Base-by-base conservation (phyloP, 371 early-diverging fungal genomes). In the Pancytospora epiphaga region DNA sequence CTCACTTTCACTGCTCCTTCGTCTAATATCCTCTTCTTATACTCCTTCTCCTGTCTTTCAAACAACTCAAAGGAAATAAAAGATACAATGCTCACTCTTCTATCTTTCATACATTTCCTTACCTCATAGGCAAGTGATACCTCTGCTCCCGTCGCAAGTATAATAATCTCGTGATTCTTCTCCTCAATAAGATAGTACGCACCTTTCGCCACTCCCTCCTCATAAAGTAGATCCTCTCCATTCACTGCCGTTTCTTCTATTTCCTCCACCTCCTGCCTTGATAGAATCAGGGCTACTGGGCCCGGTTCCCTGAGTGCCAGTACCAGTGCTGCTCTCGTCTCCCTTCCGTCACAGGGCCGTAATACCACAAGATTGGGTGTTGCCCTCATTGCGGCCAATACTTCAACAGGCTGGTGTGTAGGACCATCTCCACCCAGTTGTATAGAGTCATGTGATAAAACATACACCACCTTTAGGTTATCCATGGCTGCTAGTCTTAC, bases 401-500 rank as follows among this genome's bases (percentile, higher is more conserved):
- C 91, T 82, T 98, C 98, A 58, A 96, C 88, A 3, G 97, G 97
- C 82, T 96, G 96, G 84, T 98, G 98, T 50, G 96, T 96, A 33
- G 96, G 95, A 2, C 98, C 98, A 81, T 97, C 98, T 83, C 95
- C 95, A 47, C 87, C 87, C 34, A 93, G 85, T 74, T 93, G 94
- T 73, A 97, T 93, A 30, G 94, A 94, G 85, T 97, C 98, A 86
- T 97, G 98, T 58, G 98, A 95, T 89, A 93, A 89, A 78, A 97
- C 87, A 85, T 92, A 93, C 70, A 94, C 77, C 52, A 91, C 89
- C 39, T 89, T 91, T 64, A 88, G 85, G 39, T 88, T 84, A 57
- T 90, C 87, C 58, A 97, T 82, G 12, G 93, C 92, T 65, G 89
- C 85, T 54, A 97, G 84, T 80, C 98, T 90, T 39, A 91, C 86